These are phyloP conservation scores for Plectosphaerella plurivora DNA, from an alignment of 2,329 filamentous ascomycete genomes.

Conservation along the genomic window DNA sequence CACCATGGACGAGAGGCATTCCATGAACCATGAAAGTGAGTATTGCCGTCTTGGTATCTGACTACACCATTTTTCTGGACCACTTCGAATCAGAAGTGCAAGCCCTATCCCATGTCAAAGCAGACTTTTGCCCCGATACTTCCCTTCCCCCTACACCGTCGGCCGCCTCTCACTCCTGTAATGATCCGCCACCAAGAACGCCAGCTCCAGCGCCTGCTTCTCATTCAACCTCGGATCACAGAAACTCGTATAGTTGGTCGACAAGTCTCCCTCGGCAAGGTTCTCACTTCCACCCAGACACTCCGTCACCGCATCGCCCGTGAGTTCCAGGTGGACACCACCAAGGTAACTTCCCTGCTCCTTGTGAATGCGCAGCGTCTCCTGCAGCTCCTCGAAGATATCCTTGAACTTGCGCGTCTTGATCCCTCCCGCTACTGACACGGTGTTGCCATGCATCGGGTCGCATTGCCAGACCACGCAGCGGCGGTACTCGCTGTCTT, in stretches of 20 bases:
- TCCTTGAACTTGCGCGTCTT: conserved; percentile 91
- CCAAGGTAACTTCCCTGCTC: conserved; percentile 82
- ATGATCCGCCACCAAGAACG: conserved; percentile 87
- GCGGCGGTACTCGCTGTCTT: conserved; percentile 63
- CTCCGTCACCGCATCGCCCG: conserved; percentile 93
- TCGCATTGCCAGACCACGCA: conserved; percentile 95
- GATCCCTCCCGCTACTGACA: conserved; percentile 67
- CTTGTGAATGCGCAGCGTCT: conserved; percentile 80
- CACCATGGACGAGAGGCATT: too few relatives aligned
- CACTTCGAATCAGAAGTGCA: neutral
- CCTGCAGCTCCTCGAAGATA: conserved; percentile 81
- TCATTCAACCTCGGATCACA: conserved; percentile 95
- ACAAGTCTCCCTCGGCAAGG: conserved; percentile 81
- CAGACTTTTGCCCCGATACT: too few relatives aligned
- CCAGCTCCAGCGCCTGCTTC: conserved; percentile 93
- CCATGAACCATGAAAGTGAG: too few relatives aligned
- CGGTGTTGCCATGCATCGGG: conserved; percentile 90
- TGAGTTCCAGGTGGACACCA: conserved; percentile 91
- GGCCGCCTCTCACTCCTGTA: conserved; percentile 40
- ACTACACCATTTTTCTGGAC: conserved; percentile 2
- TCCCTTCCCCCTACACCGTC: neutral
- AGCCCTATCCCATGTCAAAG: neutral
- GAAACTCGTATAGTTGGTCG: conserved; percentile 89
- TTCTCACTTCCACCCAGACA: conserved; percentile 88
- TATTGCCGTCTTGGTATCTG: too few relatives aligned